These are phyloP conservation scores for Neurospora discreta DNA, from an alignment of 495 filamentous ascomycete species.

Conservation along the genomic window DNA sequence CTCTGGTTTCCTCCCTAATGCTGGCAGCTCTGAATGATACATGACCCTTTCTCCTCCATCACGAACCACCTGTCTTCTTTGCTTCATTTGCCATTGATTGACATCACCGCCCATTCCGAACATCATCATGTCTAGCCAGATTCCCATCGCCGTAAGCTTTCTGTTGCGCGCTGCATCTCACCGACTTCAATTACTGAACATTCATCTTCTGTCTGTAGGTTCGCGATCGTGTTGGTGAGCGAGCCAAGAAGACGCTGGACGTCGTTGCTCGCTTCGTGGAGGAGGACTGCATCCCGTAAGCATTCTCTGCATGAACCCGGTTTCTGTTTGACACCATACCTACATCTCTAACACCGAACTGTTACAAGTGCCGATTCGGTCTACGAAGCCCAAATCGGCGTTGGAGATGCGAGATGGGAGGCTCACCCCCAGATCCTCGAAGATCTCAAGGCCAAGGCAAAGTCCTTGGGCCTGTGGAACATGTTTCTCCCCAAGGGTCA, in stretches of 20 bases:
- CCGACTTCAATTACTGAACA: constrained; percentile 15
- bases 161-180: neutral
- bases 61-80: neutral
- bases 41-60: neutral
- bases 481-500: constrained; percentile 93
- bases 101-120: neutral
- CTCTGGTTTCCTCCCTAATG: neutral
- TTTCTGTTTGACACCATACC: neutral
- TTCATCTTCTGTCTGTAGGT: constrained; percentile 23
- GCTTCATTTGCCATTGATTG: neutral
- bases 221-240: constrained; percentile 58
- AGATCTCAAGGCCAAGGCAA: constrained; percentile 74
- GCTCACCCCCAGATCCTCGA: constrained; percentile 74
- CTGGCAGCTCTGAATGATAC: neutral
- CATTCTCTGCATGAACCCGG: constrained; percentile 9
- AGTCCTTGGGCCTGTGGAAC: constrained; percentile 88
- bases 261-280: constrained; percentile 93
- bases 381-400: constrained; percentile 66
- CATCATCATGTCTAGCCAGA: constrained; percentile 48
- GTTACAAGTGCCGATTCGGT: constrained; percentile 55
- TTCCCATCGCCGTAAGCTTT: constrained; percentile 53
- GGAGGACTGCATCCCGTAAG: constrained; percentile 79
- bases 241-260: constrained; percentile 54
- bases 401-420: constrained; percentile 62
- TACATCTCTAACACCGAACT: constrained; percentile 7